A percentile compares a stretch with the other conserved stretches of the same genome.
Conservation (phyloP, 345 rosid genomes). For the Citrus inodora region DNA sequence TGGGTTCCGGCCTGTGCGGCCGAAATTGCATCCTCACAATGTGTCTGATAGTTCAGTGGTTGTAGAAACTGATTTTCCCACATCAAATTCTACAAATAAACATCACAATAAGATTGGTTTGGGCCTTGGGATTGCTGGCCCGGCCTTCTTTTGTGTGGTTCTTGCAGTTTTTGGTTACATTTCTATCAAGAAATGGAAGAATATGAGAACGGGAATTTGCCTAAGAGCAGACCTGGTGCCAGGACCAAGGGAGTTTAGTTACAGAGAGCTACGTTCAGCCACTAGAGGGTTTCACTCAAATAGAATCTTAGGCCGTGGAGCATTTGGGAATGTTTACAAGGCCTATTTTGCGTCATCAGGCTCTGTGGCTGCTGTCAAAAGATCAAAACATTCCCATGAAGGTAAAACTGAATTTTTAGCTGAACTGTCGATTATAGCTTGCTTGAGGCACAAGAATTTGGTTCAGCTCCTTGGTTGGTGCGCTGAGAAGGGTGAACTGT, state of each 20-base stretch:
- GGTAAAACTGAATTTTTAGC: conserved; percentile 86
- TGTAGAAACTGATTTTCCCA: conserved; percentile 31
- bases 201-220: conserved; percentile 43
- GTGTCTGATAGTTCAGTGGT: conserved; percentile 68
- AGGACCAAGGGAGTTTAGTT: conserved; percentile 68
- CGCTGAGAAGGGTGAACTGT: conserved; percentile 72
- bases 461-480: conserved; percentile 94
- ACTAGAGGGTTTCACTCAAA: conserved; percentile 83
- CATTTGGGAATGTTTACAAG: conserved; percentile 87
- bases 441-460: conserved; percentile 93
- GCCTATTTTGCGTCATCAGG: conserved; percentile 62
- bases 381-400: conserved; percentile 78
- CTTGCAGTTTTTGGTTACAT: conserved; percentile 62
- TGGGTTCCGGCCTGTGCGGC: conserved; percentile 58
- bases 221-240: conserved; percentile 65
- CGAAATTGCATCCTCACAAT: conserved; percentile 57
- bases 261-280: conserved; percentile 68
- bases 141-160: conserved; percentile 61
- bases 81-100: conserved; percentile 32
- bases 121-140: conserved; percentile 75
- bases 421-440: conserved; percentile 76
- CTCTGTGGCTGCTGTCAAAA: conserved; percentile 67
- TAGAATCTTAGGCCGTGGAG: conserved; percentile 78
- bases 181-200: conserved; percentile 58
- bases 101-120: conserved; percentile 52